These are phyloP conservation scores for Penicillium paradoxum DNA, from an alignment of 495 filamentous ascomycete genomes.

Conservation along the genomic window DNA sequence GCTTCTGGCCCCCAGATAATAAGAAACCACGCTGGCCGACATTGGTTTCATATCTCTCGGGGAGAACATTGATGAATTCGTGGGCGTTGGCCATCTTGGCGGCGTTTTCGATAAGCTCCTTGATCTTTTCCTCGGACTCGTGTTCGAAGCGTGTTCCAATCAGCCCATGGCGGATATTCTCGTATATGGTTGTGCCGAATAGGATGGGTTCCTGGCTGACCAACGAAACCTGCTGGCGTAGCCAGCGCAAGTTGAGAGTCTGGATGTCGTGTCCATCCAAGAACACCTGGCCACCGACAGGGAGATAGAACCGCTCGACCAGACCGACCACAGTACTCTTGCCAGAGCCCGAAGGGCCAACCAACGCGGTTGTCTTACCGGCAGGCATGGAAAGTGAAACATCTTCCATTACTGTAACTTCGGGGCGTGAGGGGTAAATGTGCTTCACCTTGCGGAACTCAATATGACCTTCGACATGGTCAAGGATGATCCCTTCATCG, in stretches of 20 bases:
- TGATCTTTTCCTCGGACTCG: conserved; percentile 57
- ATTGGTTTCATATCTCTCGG: conserved; percentile 88
- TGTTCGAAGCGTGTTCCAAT: conserved; percentile 78
- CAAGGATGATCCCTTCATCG: conserved; percentile 63
- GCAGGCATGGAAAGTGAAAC: conserved; percentile 75
- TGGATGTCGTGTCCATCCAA: conserved; percentile 82
- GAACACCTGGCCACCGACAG: conserved; percentile 70
- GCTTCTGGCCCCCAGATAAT: conserved; percentile 91
- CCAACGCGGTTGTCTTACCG: conserved; percentile 81
- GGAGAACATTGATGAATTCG: conserved; percentile 78
- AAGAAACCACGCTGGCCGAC: conserved; percentile 94
- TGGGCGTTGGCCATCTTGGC: conserved; percentile 91
- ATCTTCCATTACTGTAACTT: conserved; percentile 80
- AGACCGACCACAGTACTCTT: conserved; percentile 92
- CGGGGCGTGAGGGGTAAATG: conserved; percentile 88
- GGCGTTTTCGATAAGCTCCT: conserved; percentile 68
- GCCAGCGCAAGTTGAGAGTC: conserved; percentile 80
- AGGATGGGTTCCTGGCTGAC: conserved; percentile 71
- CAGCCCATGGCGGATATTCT: conserved; percentile 82
- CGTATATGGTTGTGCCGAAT: conserved; percentile 80
- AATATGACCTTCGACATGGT: conserved; percentile 69
- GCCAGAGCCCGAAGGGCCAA: conserved; percentile 81
- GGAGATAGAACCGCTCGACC: conserved; percentile 89
- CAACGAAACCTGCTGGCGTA: conserved; percentile 84
- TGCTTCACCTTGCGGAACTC: conserved; percentile 82